A percentile compares a stretch with the other conserved stretches of the same genome.
phyloP scores from a whole-genome alignment of 2,329 filamentous ascomycete species.

The Raffaelea arxii region DNA sequence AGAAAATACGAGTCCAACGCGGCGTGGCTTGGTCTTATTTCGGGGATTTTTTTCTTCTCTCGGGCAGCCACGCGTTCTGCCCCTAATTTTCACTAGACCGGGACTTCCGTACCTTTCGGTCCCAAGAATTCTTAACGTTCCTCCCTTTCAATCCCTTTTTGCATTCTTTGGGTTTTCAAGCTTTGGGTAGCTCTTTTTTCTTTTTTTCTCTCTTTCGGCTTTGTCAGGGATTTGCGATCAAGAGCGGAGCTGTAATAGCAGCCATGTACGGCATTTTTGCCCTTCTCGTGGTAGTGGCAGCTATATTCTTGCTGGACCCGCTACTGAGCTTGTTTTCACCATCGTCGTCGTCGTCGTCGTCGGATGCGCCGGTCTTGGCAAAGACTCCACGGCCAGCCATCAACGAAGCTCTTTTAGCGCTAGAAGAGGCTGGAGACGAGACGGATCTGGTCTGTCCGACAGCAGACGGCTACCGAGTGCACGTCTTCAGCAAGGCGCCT shows the following conservation, averaged over 20 bases:
- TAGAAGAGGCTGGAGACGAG: constrained; percentile 23
- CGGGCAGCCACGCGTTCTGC: no score
- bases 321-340: constrained; percentile 19
- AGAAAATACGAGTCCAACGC: no score
- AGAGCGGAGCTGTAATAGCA: no score
- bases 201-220: neutral
- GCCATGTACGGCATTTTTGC: constrained; percentile 34
- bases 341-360: constrained; percentile 16
- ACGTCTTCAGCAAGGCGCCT: constrained; percentile 38
- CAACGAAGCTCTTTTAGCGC: constrained; percentile 40
- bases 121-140: no score
- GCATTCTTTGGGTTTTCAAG: no score
- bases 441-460: constrained; percentile 20
- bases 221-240: neutral
- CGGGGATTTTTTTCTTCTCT: no score
- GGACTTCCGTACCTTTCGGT: no score
- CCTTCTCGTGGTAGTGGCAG: constrained; percentile 29
- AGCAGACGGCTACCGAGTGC: constrained; percentile 34
- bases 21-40: no score
- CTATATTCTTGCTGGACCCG: constrained; percentile 35
- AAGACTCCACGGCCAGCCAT: constrained; percentile 32
- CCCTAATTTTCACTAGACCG: no score
- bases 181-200: no score
- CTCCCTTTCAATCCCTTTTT: no score
- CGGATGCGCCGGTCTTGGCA: constrained; percentile 3